Evolutionary conservation across 129 eudicot genomes (phyloP).

Genomic region (Helianthus annuus): HanXRQr2.0-SUNRISE NC_035438.2:83705481-83705980

Average conservation of each 20-base stretch:
- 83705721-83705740: too few species aligned
- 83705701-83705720: too few species aligned
- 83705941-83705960: slow-evolving; percentile 17
- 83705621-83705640: neutral
- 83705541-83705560: neutral
- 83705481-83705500: slow-evolving; percentile 1
- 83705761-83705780: neutral
- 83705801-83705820: slow-evolving; percentile 12
- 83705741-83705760: slow-evolving; percentile 7
- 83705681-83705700: neutral
- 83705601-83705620: neutral
- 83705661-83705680: neutral
- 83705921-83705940: neutral
- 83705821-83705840: slow-evolving; percentile 11
- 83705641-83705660: slow-evolving; percentile 6
- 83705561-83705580: slow-evolving; percentile 14
- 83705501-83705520: slow-evolving; percentile 9
- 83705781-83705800: neutral
- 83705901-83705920: slow-evolving; percentile 18
- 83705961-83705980: slow-evolving; percentile 2
- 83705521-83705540: slow-evolving; percentile 16
- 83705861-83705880: neutral
- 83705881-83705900: neutral
- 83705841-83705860: neutral
- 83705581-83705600: neutral